Evolutionary conservation across 768 basidiomycete genomes (phyloP), one percentile per base, ranked within the genome.

Genomic region (Suillus occidentalis): DNA sequence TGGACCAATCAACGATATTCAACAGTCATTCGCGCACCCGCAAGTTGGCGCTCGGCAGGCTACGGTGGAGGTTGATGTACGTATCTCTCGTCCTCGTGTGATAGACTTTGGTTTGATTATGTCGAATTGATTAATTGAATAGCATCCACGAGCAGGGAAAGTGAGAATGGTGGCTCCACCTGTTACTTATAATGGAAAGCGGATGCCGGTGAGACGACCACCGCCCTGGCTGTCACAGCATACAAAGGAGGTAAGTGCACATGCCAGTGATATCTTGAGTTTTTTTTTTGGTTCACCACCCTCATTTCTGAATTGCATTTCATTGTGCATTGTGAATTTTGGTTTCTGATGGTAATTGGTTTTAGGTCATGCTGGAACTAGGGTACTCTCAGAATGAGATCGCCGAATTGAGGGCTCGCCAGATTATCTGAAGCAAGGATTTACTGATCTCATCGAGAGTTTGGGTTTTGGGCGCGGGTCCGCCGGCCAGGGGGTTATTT

Each of bases 1-100:
- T 76, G 92, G 91, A 37, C 96, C 96, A 20, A 97, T 98, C 79
- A 97, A 97, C 74, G 90, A 93, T 69, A 93, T 98, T 65, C 73
- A 83, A 65, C 88, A 95, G 75, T 95, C 96, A 4, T 98, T 97
- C 72, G 85, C 87, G 40, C 96, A 97, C 76, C 94, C 94, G 8
- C 87, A 89, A 79, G 93, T 92, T 2, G 72, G 88, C 47, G 94
- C 95, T 36, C 84, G 96, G 58, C 80, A 83, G 60, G 85, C 91
- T 47, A 87, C 87, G 0, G 84, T 90, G 34, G 92, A 95, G 70
- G 84, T 97, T 60, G 86, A 94, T 68, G 93, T 92, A 73, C 76
- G 85, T 71, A 36, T 64, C 61, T 81, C 63, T 78, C 77, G 47
- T 80, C 80, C 53, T 62, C 67, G 55, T 68, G 71, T 66, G 40